A percentile compares a stretch with the other conserved stretches of the same genome.
Evolutionary conservation across 2,329 filamentous ascomycete species (phyloP).

Genomic region (Alternaria longipes): DNA sequence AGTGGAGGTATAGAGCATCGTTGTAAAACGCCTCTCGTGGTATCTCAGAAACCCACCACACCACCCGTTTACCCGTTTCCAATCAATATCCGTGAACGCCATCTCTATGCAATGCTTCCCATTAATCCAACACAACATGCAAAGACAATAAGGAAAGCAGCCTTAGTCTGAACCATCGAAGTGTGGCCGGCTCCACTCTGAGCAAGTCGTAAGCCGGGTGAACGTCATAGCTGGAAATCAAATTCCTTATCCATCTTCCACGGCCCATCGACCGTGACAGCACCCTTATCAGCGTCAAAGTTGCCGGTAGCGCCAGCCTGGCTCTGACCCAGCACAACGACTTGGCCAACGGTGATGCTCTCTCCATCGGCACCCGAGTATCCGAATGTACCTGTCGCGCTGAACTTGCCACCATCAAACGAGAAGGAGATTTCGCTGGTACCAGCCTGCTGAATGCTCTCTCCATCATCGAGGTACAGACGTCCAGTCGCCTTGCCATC

Average conservation of each 20-base stretch:
- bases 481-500: constrained; percentile 71
- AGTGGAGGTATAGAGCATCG: background rate
- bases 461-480: constrained; percentile 82
- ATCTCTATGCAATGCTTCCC: background rate
- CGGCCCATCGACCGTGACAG: constrained; percentile 36
- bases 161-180: background rate
- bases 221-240: constrained; percentile 28
- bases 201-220: background rate
- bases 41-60: background rate
- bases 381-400: constrained; percentile 63
- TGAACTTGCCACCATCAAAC: constrained; percentile 65
- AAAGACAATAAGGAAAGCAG: background rate
- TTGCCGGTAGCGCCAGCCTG: constrained; percentile 23
- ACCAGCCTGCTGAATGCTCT: constrained; percentile 66
- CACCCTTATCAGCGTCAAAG: constrained; percentile 24
- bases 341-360: constrained; percentile 37
- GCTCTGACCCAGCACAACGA: constrained; percentile 42
- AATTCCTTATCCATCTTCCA: constrained; percentile 40
- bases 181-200: background rate
- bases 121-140: background rate
- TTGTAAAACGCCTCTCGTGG: background rate
- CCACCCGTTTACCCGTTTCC: background rate
- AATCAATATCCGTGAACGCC: background rate
- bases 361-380: constrained; percentile 50
- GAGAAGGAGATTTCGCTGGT: constrained; percentile 68